phyloP scores from a whole-genome alignment of 805 yeast genomes.

The Cyberlindnera sargentensis region DNA sequence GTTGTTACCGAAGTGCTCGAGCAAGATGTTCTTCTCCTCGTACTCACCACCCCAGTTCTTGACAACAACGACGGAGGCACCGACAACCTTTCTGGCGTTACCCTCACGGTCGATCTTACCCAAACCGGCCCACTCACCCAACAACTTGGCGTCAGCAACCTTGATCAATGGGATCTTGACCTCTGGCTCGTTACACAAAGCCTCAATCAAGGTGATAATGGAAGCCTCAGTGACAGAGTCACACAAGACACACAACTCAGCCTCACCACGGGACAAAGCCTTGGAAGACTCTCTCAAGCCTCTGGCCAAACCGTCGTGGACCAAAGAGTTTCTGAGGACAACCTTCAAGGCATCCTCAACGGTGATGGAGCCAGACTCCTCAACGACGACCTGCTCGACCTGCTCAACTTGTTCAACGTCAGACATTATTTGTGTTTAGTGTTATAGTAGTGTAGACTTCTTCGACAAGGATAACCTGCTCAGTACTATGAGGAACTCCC shows the following conservation, averaged over 20 bases:
- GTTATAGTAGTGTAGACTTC: slow-evolving; percentile 45
- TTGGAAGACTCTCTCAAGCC: slow-evolving; percentile 99
- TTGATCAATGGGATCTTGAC: slow-evolving; percentile 95
- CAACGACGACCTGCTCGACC: slow-evolving; percentile 79
- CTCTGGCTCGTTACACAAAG: slow-evolving; percentile 97
- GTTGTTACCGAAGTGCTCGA: slow-evolving; percentile 91
- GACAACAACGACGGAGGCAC: slow-evolving; percentile 99
- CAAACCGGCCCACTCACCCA: slow-evolving; percentile 99
- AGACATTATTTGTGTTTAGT: slow-evolving; percentile 49
- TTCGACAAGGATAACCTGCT: slow-evolving; percentile 59
- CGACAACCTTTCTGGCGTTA: slow-evolving; percentile 99
- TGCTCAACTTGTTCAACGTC: slow-evolving; percentile 87
- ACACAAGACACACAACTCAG: slow-evolving; percentile 94
- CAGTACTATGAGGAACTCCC: slow-evolving; percentile 34
- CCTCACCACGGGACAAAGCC: slow-evolving; percentile 97
- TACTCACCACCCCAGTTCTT: slow-evolving; percentile 99
- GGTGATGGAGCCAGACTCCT: slow-evolving; percentile 85
- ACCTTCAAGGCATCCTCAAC: slow-evolving; percentile 98
- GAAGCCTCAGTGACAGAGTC: slow-evolving; percentile 98
- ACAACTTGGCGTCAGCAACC: slow-evolving; percentile 98
- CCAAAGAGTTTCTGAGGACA: slow-evolving; percentile 95
- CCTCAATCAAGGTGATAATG: slow-evolving; percentile 96
- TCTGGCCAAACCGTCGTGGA: slow-evolving; percentile 99
- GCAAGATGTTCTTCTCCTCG: slow-evolving; percentile 91
- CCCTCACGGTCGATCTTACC: slow-evolving; percentile 99